Evolutionary conservation across 2,329 filamentous ascomycete species (phyloP).

Genomic region (Ophiostoma montium): DNA sequence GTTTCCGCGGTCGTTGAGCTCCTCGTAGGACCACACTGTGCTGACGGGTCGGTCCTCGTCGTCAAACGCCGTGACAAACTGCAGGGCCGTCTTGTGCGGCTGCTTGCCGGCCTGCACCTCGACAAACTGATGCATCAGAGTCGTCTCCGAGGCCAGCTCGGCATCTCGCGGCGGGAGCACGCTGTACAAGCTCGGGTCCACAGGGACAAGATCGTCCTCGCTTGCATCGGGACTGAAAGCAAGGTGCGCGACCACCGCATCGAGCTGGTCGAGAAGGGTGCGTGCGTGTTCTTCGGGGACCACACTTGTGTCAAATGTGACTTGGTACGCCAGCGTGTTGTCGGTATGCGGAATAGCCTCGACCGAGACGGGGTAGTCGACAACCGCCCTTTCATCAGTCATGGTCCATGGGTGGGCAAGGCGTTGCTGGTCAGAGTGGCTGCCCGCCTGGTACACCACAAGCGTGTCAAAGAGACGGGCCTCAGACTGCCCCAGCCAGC

Average conservation of each 20-base stretch:
- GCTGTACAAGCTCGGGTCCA: conserved; percentile 38
- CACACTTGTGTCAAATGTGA: conserved; percentile 51
- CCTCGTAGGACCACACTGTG: conserved; percentile 56
- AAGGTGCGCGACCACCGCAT: conserved; percentile 47
- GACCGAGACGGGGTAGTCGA: conserved; percentile 69
- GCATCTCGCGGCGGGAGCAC: conserved; percentile 46
- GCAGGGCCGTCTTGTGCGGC: conserved; percentile 53
- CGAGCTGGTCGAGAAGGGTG: conserved; percentile 57
- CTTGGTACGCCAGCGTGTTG: conserved; percentile 40
- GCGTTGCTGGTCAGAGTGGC: background rate
- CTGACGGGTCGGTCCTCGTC: conserved; percentile 25
- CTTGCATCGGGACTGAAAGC: conserved; percentile 31
- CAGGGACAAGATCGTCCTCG: conserved; percentile 24
- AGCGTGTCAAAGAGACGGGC: conserved; percentile 68
- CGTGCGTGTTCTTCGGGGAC: conserved; percentile 55
- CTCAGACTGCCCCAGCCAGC: conserved; percentile 49
- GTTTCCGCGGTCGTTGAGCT: conserved; percentile 59
- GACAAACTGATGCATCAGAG: conserved; percentile 64
- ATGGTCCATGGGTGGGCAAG: conserved; percentile 39
- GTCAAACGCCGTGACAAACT: conserved; percentile 53
- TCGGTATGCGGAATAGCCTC: conserved; percentile 49
- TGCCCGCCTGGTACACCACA: conserved; percentile 62
- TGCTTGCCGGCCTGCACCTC: conserved; percentile 42
- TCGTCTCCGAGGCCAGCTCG: conserved; percentile 41
- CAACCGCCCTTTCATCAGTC: conserved; percentile 49